Evolutionary conservation across 805 yeast species (phyloP).

Genomic region (Cyberlindnera japonica): DNA sequence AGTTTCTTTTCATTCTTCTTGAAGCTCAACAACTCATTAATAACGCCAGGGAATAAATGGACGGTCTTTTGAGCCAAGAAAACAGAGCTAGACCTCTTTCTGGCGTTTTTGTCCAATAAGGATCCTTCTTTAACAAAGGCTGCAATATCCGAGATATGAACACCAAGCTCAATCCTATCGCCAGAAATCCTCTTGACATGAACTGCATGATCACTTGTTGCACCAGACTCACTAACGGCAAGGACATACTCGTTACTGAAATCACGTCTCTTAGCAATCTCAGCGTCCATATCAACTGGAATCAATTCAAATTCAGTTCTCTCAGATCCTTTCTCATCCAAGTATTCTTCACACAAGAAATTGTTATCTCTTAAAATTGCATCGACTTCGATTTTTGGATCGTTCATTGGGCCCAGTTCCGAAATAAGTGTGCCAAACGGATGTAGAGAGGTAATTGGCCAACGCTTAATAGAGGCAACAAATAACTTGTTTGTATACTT

Average conservation of each 20-base stretch:
- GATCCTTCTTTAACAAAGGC: constrained; percentile 71
- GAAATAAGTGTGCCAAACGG: constrained; percentile 94
- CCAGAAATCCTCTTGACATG: constrained; percentile 65
- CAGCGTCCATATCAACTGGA: constrained; percentile 27
- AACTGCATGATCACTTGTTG: constrained; percentile 70
- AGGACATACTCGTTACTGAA: constrained; percentile 59
- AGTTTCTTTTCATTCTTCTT: constrained; percentile 56
- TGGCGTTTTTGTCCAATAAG: constrained; percentile 79
- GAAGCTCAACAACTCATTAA: constrained; percentile 60
- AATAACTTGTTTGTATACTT: constrained; percentile 76
- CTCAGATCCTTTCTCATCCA: constrained; percentile 35
- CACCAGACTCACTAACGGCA: constrained; percentile 57
- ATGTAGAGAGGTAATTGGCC: constrained; percentile 98
- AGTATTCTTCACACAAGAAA: constrained; percentile 76
- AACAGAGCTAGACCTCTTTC: constrained; percentile 86
- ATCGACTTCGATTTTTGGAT: constrained; percentile 73
- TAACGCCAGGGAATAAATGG: constrained; percentile 62
- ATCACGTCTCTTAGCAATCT: constrained; percentile 42
- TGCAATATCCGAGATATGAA: constrained; percentile 81
- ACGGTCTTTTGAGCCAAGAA: constrained; percentile 73
- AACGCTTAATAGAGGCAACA: constrained; percentile 93
- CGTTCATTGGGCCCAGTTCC: constrained; percentile 78
- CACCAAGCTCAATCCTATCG: constrained; percentile 71
- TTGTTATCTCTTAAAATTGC: constrained; percentile 87
- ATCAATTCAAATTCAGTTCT: constrained; percentile 33